These are phyloP conservation scores for Mrakia hoshinonis DNA, from an alignment of 768 basidiomycete genomes.

Conservation along the genomic window DNA sequence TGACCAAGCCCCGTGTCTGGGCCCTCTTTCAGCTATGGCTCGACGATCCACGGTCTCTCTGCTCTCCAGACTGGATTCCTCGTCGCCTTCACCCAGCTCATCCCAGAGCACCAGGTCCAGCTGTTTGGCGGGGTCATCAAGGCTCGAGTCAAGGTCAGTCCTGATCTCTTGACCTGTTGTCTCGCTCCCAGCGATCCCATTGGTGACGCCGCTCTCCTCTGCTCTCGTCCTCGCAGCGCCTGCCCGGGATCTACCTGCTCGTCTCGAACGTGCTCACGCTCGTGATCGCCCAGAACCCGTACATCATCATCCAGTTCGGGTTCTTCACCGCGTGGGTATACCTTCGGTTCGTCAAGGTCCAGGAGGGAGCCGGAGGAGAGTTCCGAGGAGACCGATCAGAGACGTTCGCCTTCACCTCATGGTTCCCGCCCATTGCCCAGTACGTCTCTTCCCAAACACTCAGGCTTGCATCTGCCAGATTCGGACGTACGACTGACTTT, in stretches of 20 bases:
- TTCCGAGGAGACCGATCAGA: conserved; percentile 87
- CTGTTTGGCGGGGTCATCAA: conserved; percentile 66
- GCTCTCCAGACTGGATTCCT: conserved; percentile 78
- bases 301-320: conserved; percentile 76
- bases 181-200: neutral
- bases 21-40: conserved; percentile 86
- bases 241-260: conserved; percentile 91
- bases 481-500: too few species aligned
- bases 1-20: too few species aligned
- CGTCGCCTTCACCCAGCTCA: conserved; percentile 94
- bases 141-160: conserved; percentile 74
- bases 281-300: conserved; percentile 37
- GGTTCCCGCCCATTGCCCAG: conserved; percentile 97
- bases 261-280: conserved; percentile 60
- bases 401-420: conserved; percentile 85
- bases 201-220: neutral
- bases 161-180: neutral
- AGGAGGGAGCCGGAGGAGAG: conserved; percentile 53
- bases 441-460: too few species aligned
- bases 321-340: conserved; percentile 96
- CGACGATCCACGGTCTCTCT: conserved; percentile 86
- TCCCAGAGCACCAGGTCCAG: conserved; percentile 97
- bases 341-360: conserved; percentile 92
- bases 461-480: too few species aligned
- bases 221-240: conserved; percentile 46